Evolutionary conservation across 108 stramenopile genomes (phyloP).

Genomic region (Skeletonema marinoi): DNA sequence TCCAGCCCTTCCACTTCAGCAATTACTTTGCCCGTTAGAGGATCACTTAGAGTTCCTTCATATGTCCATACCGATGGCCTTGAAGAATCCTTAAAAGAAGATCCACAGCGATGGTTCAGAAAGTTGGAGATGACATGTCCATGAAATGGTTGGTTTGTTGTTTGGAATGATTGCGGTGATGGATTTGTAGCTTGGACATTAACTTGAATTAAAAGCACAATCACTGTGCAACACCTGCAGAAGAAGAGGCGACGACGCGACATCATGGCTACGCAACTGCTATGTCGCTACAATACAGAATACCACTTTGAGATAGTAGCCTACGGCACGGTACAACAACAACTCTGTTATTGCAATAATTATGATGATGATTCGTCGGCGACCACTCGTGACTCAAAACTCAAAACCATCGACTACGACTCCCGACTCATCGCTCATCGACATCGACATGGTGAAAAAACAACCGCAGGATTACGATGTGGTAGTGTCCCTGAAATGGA

Average conservation of each 20-base stretch:
- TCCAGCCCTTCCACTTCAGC: conserved; percentile 78
- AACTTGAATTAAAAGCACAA: not conserved
- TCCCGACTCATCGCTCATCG: no score
- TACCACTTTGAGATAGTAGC: no score
- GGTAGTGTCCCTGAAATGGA: not conserved
- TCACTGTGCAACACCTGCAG: not conserved
- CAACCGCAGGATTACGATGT: no score
- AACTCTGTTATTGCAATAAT: no score
- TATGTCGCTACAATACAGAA: no score
- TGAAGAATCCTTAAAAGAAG: not conserved
- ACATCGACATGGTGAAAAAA: no score
- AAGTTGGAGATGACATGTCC: conserved; percentile 20
- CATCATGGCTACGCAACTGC: not conserved
- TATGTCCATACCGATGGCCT: conserved; percentile 43
- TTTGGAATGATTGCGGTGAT: not conserved
- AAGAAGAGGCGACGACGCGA: not conserved
- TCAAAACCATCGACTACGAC: no score
- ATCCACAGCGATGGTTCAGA: conserved; percentile 12
- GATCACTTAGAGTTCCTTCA: conserved; percentile 61
- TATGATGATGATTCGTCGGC: no score
- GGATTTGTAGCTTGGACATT: not conserved
- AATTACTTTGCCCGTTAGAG: conserved; percentile 64
- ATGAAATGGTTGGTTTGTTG: conserved; percentile 7
- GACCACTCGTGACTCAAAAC: no score
- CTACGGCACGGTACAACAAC: no score